Percentiles rank a stretch among this genome's conserved stretches.
Conservation (phyloP, 257 asterid species). For the Rauvolfia tetraphylla region DNA sequence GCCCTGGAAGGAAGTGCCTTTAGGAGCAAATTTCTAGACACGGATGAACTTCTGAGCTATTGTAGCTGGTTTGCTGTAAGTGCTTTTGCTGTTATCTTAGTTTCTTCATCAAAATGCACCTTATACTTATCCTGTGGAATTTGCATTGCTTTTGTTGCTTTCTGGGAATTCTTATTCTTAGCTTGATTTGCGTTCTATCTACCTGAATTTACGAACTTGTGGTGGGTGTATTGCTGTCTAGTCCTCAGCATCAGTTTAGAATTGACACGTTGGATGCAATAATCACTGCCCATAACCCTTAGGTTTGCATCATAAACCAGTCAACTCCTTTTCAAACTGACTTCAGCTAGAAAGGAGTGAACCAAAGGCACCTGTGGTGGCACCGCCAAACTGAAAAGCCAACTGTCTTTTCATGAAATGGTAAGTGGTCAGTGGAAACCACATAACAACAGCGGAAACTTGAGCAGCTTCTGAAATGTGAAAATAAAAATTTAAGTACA, state of each 20-base stretch:
- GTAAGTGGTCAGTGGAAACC: background rate
- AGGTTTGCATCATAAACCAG: background rate
- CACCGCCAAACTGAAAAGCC: background rate
- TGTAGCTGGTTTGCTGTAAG: conserved; percentile 99
- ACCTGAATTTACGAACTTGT: background rate
- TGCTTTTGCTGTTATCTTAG: conserved; percentile 5
- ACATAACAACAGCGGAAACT: background rate
- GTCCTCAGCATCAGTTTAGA: too few relatives aligned
- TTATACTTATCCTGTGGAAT: background rate
- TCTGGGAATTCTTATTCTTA: background rate
- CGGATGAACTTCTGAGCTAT: conserved; percentile 92
- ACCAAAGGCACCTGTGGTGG: too few relatives aligned
- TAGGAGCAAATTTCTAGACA: conserved; percentile 78
- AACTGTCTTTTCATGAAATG: too few relatives aligned
- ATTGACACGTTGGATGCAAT: background rate
- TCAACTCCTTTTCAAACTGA: background rate
- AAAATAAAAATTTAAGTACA: background rate
- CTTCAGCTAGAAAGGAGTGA: background rate
- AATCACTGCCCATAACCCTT: background rate
- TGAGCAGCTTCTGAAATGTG: background rate
- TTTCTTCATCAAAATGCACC: background rate
- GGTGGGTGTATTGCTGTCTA: too few relatives aligned
- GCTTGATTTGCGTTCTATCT: background rate
- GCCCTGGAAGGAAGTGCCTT: conserved; percentile 94
- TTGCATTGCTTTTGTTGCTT: background rate